Percentiles rank a stretch among this genome's conserved stretches.
Evolutionary conservation across 345 rosid genomes (phyloP).

Genomic region (Cochlearia excelsa): DNA sequence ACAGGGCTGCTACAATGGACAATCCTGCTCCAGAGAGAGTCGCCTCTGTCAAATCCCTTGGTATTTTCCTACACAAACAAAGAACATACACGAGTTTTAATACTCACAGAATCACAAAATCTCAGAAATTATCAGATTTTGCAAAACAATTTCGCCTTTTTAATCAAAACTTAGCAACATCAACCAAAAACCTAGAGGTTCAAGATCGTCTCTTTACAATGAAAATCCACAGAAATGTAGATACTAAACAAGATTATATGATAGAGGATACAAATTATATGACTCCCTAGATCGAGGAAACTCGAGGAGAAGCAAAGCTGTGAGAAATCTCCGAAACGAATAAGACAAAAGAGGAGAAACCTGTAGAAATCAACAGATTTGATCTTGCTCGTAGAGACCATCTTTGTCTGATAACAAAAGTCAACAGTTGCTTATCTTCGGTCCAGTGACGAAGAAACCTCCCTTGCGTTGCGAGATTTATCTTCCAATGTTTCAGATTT

Average conservation of each 20-base stretch:
- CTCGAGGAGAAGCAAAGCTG: constrained; percentile 3
- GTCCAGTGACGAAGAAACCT: no score
- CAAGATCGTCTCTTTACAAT: constrained; percentile 5
- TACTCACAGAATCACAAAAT: constrained; percentile 11
- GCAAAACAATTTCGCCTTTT: neutral
- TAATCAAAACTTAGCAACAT: neutral
- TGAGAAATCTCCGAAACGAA: neutral
- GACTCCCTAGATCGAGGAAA: constrained; percentile 25
- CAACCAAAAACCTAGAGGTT: constrained; percentile 7
- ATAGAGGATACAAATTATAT: neutral
- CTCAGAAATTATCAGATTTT: neutral
- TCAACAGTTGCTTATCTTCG: constrained; percentile 1
- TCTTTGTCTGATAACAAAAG: constrained; percentile 29
- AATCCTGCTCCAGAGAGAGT: constrained; percentile 94
- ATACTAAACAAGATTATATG: neutral
- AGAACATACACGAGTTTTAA: neutral
- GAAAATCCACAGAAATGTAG: constrained; percentile 3
- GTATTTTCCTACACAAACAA: constrained; percentile 76
- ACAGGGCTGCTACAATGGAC: constrained; percentile 80
- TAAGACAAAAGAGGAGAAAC: constrained; percentile 35
- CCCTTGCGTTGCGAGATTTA: no score
- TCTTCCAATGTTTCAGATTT: no score
- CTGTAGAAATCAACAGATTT: constrained; percentile 75
- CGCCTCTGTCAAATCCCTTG: constrained; percentile 98
- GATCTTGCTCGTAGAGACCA: constrained; percentile 62